Base-by-base conservation (phyloP, 192 early-diverging fungal species). In the Funneliformis geosporum region DNA sequence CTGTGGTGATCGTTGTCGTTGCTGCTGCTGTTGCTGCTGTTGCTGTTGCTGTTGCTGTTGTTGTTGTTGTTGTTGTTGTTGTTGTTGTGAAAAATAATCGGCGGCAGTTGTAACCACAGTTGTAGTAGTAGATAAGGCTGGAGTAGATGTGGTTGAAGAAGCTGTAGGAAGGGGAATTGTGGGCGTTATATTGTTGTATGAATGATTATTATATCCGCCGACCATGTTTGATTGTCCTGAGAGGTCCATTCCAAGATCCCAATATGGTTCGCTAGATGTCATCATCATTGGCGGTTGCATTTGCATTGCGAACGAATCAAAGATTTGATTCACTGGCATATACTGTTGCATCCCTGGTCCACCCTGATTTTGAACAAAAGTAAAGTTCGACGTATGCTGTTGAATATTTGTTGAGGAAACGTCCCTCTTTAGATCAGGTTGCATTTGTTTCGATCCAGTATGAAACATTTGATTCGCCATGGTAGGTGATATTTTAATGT, bases 131-230 rank as follows among this genome's bases (percentile, higher is more conserved):
- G 50, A 55, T n/a, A 55, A 55, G 21, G 50, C 50, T 55, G 50
- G 18, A 5, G 50, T 55, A 0, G 50, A 21, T n/a, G 50, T 55
- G 21, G 50, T 7, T 55, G 50, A 55, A 16, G 50, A 14, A 21
- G 50, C 21, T 55, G 50, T 18, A 43, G 67, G 38, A 42, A 33
- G 8, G 6, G 67, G 50, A 55, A 55, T 69, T 6, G n/a, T 40
- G 2, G 67, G 10, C 40, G 40, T 69, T 42, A 43, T 16, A 69
- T 69, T 69, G 4, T 28, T 28, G 27, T 69, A 39, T n/a, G 28
- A 43, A 69, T 11, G 33, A 69, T 69, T 43, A 42, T 69, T 69
- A 9, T n/a, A 69, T 69, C 67, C 67, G 5, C 9, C 27, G n/a
- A 69, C 40, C n/a, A 33, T 11, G 23, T 40, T n/a, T 11, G 3